Percentiles rank a stretch among this genome's conserved stretches.
These are phyloP conservation scores for Diaporthe ampelina DNA, from an alignment of 2,329 filamentous ascomycete genomes.

Conservation along the genomic window DNA sequence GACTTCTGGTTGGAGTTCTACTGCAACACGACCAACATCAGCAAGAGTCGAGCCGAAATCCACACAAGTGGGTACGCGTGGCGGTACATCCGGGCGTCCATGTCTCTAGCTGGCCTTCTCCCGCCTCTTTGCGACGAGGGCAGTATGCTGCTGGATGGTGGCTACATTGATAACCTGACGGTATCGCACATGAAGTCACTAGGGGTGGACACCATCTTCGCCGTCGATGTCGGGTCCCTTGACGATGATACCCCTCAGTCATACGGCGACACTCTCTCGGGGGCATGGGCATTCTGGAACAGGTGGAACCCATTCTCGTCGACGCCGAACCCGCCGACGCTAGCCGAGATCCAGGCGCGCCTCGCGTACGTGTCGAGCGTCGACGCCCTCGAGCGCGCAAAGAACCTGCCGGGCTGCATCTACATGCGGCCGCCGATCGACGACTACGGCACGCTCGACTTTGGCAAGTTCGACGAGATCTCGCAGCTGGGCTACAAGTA, in stretches of 20 bases:
- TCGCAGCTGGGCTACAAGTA: slow-evolving; percentile 90
- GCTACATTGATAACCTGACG: slow-evolving; percentile 97
- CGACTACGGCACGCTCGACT: slow-evolving; percentile 92
- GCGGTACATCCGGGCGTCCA: slow-evolving; percentile 96
- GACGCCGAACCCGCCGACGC: slow-evolving; percentile 90
- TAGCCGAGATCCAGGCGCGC: slow-evolving; percentile 95
- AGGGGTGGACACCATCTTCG: slow-evolving; percentile 94
- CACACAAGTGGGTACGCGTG: slow-evolving; percentile 98
- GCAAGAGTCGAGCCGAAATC: slow-evolving; percentile 90
- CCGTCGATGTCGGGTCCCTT: slow-evolving; percentile 91
- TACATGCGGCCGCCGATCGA: slow-evolving; percentile 98
- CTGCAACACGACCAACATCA: slow-evolving; percentile 99
- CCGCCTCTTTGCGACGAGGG: slow-evolving; percentile 97
- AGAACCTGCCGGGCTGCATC: slow-evolving; percentile 88
- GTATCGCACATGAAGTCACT: slow-evolving; percentile 97
- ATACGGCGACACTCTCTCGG: slow-evolving; percentile 94
- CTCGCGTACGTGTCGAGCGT: slow-evolving; percentile 96
- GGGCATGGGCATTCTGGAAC: slow-evolving; percentile 94
- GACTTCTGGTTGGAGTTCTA: slow-evolving; percentile 99
- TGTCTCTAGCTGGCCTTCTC: slow-evolving; percentile 93
- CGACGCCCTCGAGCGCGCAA: slow-evolving; percentile 93
- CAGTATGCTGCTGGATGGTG: slow-evolving; percentile 95
- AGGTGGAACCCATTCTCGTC: slow-evolving; percentile 96
- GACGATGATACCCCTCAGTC: slow-evolving; percentile 93
- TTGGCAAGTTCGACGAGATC: slow-evolving; percentile 98